Evolutionary conservation across 75 land plant genomes (phyloP), one percentile per base, ranked within the genome.

Genomic region (Adiantum capillusveneris): DNA sequence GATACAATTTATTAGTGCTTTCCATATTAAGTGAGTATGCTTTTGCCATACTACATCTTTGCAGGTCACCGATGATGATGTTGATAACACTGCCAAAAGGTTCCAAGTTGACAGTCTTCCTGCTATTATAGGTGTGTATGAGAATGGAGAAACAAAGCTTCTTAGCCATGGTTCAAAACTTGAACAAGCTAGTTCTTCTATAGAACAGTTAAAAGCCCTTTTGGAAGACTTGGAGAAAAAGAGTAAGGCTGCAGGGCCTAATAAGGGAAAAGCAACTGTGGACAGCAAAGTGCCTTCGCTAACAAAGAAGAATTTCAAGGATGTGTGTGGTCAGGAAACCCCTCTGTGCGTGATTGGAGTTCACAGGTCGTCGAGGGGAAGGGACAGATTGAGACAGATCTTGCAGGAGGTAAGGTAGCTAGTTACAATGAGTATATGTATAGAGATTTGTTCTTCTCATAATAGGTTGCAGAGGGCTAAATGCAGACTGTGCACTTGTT

Each of bases 331-430:
- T 28, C 70, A 71, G 21, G 49, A 65, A 7, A 77, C 75, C 27
- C 53, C 87, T 30, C 66, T 90, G n/a, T 90, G 96, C 53, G 69
- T 90, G 2, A 81, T 90, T 46, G 96, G 87, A 25, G 79, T 65
- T 24, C 74, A 59, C 60, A 74, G 77, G 62, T 86, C 91, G 18
- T 67, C 77, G 6, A 75, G 62, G 54, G 65, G 75, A 55, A 78
- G 54, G 65, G 81, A 79, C 22, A 84, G 69, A 55, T 70, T 79
- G 25, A 73, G 76, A 30, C 44, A 74, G 37, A 70, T 84, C 34
- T 44, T 90, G 20, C 53, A 31, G 37, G 58, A 34, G 56, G 96
- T 90, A 29, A 65, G 58, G 31, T 57, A 11, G 21, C 7, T 63
- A 48, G 22, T 11, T 27, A 7, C 16, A 18, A 55, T 48, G 51